These are phyloP conservation scores for Ophiostoma piceae DNA, from an alignment of 2,329 filamentous ascomycete species.

Conservation along the genomic window DNA sequence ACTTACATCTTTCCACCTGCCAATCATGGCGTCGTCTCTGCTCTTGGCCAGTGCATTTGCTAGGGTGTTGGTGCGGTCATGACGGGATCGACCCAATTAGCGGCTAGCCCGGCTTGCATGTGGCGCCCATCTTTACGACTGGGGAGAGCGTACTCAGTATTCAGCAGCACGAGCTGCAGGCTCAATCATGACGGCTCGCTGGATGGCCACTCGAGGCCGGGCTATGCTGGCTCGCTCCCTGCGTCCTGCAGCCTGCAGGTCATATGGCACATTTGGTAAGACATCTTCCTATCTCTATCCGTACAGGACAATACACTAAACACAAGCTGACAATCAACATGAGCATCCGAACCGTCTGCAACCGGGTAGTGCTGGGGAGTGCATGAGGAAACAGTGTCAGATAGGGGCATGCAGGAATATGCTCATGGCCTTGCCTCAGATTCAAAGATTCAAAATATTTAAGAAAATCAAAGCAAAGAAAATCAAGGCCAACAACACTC, in stretches of 20 bases:
- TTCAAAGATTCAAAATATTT: background rate
- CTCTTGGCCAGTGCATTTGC: slow-evolving; percentile 10
- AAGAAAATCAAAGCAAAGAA: background rate
- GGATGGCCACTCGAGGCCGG: background rate
- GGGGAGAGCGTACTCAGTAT: background rate
- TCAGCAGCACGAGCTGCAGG: slow-evolving; percentile 9
- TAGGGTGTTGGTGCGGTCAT: slow-evolving; percentile 18
- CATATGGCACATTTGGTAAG: slow-evolving; percentile 10
- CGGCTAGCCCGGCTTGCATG: slow-evolving; percentile 21
- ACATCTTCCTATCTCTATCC: background rate
- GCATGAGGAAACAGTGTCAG: background rate
- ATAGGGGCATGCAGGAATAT: background rate
- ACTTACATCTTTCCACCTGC: slow-evolving; percentile 4
- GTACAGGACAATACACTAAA: background rate
- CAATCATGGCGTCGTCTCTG: slow-evolving; percentile 20
- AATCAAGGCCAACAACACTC: background rate
- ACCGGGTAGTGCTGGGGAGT: background rate
- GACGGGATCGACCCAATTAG: slow-evolving; percentile 26
- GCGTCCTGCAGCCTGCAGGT: slow-evolving; percentile 5
- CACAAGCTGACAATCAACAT: background rate
- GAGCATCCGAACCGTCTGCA: background rate
- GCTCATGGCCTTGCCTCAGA: background rate
- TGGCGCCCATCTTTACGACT: slow-evolving; percentile 21
- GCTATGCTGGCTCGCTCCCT: background rate
- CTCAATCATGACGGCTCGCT: background rate